These are phyloP conservation scores for Cubamyces sp. DNA, from an alignment of 768 basidiomycete genomes.

Conservation along the genomic window DNA sequence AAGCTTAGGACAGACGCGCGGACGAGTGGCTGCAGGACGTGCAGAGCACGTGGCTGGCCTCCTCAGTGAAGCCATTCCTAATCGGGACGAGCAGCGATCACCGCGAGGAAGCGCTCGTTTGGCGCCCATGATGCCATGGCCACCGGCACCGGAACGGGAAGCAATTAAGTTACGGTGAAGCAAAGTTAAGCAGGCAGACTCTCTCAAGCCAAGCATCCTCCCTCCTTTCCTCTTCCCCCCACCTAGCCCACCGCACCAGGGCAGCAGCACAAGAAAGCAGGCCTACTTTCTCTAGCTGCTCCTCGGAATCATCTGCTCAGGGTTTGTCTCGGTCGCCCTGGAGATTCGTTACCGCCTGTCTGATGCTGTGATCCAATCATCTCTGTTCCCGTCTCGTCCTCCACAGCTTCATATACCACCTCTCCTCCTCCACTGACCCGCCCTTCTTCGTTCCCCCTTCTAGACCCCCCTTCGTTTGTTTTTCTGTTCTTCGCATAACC, in stretches of 20 bases:
- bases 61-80: background rate
- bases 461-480: constrained; percentile 9
- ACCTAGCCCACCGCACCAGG: background rate
- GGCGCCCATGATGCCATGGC: constrained; percentile 24
- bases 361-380: constrained; percentile 31
- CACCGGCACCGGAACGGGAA: constrained; percentile 13
- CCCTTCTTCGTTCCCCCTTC: constrained; percentile 12
- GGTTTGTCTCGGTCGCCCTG: constrained; percentile 37
- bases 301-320: background rate
- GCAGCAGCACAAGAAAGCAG: constrained; percentile 17
- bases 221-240: constrained; percentile 13
- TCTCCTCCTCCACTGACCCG: background rate
- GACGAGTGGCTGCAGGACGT: constrained; percentile 17
- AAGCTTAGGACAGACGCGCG: background rate
- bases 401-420: constrained; percentile 11
- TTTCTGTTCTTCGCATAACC: constrained; percentile 2
- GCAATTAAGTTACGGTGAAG: too few species aligned
- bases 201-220: background rate
- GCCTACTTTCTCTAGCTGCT: constrained; percentile 8
- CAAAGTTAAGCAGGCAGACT: background rate
- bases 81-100: constrained; percentile 13
- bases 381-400: constrained; percentile 2
- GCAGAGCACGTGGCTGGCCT: background rate
- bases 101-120: background rate
- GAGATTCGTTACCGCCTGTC: constrained; percentile 33